Base-by-base conservation (phyloP, 345 rosid genomes). In the Litchi chinensis region DNA sequence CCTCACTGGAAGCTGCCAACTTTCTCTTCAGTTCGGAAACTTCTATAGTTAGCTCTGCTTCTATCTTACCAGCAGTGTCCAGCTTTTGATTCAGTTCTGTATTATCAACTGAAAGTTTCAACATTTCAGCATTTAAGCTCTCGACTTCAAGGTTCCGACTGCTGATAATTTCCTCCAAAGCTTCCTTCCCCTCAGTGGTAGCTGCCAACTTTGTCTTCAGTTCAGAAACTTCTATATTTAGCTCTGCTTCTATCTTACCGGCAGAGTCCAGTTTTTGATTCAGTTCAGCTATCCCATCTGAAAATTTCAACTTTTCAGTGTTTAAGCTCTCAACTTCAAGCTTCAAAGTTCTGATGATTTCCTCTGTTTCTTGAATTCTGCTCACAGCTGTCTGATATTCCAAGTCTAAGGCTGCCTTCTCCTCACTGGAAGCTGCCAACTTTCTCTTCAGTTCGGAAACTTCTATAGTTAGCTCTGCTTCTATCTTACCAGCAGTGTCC, bases 191-290 rank as follows among this genome's bases (percentile, higher is more conserved):
- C 56, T 50, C 56, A 13, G 56, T 13, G 56, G 56, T 0, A 4
- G 56, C 56, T 50, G 56, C 56, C 56, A 50, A 50, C 56, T 50
- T 50, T 50, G 18, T 50, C 56, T 50, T 50, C 56, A 50, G 18
- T 50, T 50, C 91, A 71, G 79, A 88, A 72, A 91, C 74, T 85
- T 91, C 95, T 65, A 79, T 83, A 80, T 89, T 85, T 3, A 50
- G 6, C 18, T 50, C 56, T 16, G 5, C 56, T 50, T 50, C 56
- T 50, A 50, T 50, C 56, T 50, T 50, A 50, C 56, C 19, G 10
- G 56, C 56, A 50, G 56, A 0, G 56, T 50, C 56, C 56, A 50
- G 19, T 13, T 50, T 50, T 50, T 50, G 16, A 50, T 50, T 50
- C 56, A 50, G 56, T 50, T 50, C 19, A 12, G 56, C 56, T 13